Conservation (phyloP, 306 rosid species). For the Gillenia trifoliata region DNA sequence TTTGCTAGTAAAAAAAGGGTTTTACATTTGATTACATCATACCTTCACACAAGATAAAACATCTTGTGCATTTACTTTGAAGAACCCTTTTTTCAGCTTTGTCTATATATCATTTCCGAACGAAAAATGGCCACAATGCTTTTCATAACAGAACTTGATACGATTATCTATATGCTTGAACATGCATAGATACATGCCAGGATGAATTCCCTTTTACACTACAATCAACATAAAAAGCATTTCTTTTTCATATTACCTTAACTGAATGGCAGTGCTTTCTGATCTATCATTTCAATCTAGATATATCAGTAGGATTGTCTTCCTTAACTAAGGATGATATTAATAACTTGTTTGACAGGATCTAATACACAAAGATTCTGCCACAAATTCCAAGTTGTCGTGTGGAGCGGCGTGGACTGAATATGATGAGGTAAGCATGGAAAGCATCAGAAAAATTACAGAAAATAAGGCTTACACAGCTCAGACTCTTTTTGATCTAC, state of each 20-base stretch:
- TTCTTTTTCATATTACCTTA: background rate
- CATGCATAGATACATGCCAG: background rate
- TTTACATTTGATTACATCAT: background rate
- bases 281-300: background rate
- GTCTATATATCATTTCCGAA: background rate
- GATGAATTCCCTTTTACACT: background rate
- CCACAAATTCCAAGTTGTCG: slow-evolving; percentile 31
- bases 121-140: too few species aligned
- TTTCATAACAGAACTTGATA: background rate
- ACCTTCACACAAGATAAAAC: background rate
- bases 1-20: background rate
- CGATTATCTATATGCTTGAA: background rate
- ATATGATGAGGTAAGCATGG: slow-evolving; percentile 50
- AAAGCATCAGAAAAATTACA: slow-evolving; percentile 28
- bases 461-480: slow-evolving; percentile 46
- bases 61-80: background rate
- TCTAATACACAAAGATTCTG: slow-evolving; percentile 15
- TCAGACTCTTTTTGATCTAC: slow-evolving; percentile 42
- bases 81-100: background rate
- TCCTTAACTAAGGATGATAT: background rate
- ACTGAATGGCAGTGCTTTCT: background rate
- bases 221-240: background rate
- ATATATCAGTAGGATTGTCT: background rate
- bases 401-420: slow-evolving; percentile 48
- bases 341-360: slow-evolving; percentile 33